Evolutionary conservation across 2,329 filamentous ascomycete species (phyloP).

Genomic region (Whalleya microplaca): DNA sequence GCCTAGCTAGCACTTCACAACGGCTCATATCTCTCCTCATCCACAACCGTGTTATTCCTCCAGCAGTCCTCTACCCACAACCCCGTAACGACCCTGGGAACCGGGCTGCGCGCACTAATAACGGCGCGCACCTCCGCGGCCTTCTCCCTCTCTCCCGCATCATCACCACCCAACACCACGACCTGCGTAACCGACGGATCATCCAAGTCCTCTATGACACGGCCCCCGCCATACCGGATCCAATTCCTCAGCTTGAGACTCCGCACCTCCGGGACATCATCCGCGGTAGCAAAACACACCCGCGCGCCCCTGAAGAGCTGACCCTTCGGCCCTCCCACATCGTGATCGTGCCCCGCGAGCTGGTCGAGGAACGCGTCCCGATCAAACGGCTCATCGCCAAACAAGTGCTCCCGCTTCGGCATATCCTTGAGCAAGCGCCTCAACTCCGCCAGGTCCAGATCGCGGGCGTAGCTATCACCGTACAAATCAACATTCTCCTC

Average conservation of each 20-base stretch:
- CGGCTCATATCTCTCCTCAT: constrained; percentile 68
- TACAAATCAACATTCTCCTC: constrained; percentile 72
- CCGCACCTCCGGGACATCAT: constrained; percentile 37
- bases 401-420: constrained; percentile 48
- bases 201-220: constrained; percentile 53
- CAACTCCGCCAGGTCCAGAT: constrained; percentile 68
- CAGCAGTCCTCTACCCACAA: constrained; percentile 82
- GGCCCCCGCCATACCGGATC: constrained; percentile 71
- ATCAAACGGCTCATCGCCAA: constrained; percentile 43
- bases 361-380: constrained; percentile 53
- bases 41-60: constrained; percentile 75
- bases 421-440: constrained; percentile 53
- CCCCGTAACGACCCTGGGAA: constrained; percentile 71
- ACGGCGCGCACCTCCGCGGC: constrained; percentile 49
- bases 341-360: constrained; percentile 59
- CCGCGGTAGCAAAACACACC: constrained; percentile 44
- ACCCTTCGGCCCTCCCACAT: constrained; percentile 53
- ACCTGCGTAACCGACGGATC: constrained; percentile 71
- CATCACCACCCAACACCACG: constrained; percentile 56
- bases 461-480: constrained; percentile 81
- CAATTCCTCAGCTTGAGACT: constrained; percentile 56
- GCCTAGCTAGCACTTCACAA: constrained; percentile 11
- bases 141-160: constrained; percentile 42
- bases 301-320: constrained; percentile 56
- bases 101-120: constrained; percentile 48